These are phyloP conservation scores for Salmacisia buchloeana DNA, from an alignment of 1,284 basidiomycete genomes.

Conservation along the genomic window DNA sequence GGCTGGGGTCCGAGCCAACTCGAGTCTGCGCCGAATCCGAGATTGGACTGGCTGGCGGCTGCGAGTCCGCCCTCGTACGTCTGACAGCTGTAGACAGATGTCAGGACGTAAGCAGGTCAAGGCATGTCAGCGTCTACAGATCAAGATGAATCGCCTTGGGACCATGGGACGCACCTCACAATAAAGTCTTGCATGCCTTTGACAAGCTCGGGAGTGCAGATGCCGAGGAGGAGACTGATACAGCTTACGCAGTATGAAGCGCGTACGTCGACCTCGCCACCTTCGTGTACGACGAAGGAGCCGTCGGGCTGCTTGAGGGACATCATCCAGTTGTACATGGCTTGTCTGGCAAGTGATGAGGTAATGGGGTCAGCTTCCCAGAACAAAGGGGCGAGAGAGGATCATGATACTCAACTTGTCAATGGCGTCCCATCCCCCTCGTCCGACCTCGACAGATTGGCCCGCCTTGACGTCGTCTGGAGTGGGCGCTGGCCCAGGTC, in stretches of 20 bases:
- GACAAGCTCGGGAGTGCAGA: constrained; percentile 82
- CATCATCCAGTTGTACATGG: constrained; percentile 82
- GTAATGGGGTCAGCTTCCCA: not conserved
- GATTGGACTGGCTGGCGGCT: constrained; percentile 66
- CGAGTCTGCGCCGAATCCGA: constrained; percentile 10
- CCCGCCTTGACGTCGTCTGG: constrained; percentile 51
- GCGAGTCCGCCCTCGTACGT: constrained; percentile 97
- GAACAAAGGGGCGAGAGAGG: not conserved
- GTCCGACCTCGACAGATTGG: constrained; percentile 54
- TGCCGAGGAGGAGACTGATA: constrained; percentile 66
- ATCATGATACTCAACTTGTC: constrained; percentile 46
- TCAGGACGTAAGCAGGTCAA: not conserved
- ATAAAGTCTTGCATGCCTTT: constrained; percentile 54
- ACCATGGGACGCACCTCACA: not conserved
- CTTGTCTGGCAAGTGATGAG: constrained; percentile 47
- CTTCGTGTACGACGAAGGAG: constrained; percentile 79
- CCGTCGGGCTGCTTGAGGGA: constrained; percentile 89
- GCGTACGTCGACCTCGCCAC: constrained; percentile 88
- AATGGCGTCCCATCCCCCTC: constrained; percentile 51
- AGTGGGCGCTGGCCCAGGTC: constrained; percentile 52
- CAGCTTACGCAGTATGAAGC: constrained; percentile 72
- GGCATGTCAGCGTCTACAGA: not conserved
- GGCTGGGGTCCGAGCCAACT: constrained; percentile 53
- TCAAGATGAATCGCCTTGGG: not conserved
- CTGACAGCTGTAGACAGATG: constrained; percentile 67